Conservation (phyloP, 371 early-diverging fungal genomes). For the Polyrhizophydium stewartii region DNA sequence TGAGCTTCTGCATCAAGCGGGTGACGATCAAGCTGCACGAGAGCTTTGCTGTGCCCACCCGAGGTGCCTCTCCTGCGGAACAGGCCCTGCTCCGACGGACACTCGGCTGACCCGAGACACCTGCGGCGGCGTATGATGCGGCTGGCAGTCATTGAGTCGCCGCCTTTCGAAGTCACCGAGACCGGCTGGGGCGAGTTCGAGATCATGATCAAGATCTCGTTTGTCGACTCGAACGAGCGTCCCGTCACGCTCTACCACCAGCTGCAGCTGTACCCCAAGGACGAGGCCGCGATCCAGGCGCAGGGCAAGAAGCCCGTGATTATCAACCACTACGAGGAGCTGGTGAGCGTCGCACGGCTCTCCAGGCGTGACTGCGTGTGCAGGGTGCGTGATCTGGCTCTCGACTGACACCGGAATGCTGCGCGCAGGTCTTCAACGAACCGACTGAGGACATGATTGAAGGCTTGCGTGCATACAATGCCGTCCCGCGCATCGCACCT, state of each 20-base stretch:
- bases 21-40: conserved; percentile 96
- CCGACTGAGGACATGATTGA: conserved; percentile 63
- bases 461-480: not conserved
- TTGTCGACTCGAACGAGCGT: conserved; percentile 75
- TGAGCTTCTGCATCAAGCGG: conserved; percentile 78
- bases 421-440: conserved; percentile 72
- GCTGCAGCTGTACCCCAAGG: conserved; percentile 53
- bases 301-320: conserved; percentile 25
- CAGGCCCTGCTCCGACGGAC: not conserved
- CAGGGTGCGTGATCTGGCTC: not conserved
- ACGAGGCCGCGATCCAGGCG: conserved; percentile 15
- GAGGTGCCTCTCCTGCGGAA: conserved; percentile 51
- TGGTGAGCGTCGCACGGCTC: conserved; percentile 42
- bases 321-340: conserved; percentile 67
- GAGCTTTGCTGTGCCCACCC: conserved; percentile 79
- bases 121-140: no score
- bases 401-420: not conserved
- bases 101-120: no score
- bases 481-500: no score
- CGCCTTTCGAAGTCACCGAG: conserved; percentile 91
- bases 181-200: conserved; percentile 99
- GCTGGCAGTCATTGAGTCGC: conserved; percentile 61
- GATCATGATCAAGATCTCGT: conserved; percentile 85
- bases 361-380: not conserved
- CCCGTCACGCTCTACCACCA: conserved; percentile 76